Conservation (phyloP, 345 rosid genomes). For the Bretschneidera sinensis region DNA sequence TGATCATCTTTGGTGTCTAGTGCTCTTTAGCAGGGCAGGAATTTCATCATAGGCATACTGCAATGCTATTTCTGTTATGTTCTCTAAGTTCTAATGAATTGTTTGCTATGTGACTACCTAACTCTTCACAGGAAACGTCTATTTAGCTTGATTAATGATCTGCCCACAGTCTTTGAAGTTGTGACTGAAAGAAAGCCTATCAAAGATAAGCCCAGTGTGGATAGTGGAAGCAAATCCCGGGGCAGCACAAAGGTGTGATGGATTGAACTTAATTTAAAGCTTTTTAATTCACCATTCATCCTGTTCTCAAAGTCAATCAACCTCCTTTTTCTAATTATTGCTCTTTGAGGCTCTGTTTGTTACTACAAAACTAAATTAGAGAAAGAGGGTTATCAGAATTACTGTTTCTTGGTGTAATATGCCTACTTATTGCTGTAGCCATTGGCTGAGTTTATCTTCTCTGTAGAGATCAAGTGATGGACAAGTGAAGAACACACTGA, state of each 20-base stretch:
- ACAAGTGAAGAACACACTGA: constrained; percentile 46
- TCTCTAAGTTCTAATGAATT: no score
- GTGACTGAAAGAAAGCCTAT: constrained; percentile 82
- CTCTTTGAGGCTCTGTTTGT: no score
- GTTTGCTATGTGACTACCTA: no score
- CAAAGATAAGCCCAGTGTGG: constrained; percentile 83
- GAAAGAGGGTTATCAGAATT: no score
- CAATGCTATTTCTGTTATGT: no score
- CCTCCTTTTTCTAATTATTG: no score
- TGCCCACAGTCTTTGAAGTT: constrained; percentile 91
- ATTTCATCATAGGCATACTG: no score
- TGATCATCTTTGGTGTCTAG: no score
- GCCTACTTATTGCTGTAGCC: no score
- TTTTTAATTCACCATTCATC: background rate
- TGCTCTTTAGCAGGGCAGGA: no score
- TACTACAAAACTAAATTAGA: no score
- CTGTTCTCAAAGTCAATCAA: constrained; percentile 1
- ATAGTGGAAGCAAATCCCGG: constrained; percentile 74
- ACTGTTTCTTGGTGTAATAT: no score
- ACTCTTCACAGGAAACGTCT: constrained; percentile 65
- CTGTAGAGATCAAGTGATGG: constrained; percentile 68
- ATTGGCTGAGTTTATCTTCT: background rate
- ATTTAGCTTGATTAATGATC: constrained; percentile 84
- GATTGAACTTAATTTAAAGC: background rate
- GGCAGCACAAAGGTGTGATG: constrained; percentile 56